Base-by-base conservation (phyloP, 306 rosid genomes). In the Dryas alaskensis region DNA sequence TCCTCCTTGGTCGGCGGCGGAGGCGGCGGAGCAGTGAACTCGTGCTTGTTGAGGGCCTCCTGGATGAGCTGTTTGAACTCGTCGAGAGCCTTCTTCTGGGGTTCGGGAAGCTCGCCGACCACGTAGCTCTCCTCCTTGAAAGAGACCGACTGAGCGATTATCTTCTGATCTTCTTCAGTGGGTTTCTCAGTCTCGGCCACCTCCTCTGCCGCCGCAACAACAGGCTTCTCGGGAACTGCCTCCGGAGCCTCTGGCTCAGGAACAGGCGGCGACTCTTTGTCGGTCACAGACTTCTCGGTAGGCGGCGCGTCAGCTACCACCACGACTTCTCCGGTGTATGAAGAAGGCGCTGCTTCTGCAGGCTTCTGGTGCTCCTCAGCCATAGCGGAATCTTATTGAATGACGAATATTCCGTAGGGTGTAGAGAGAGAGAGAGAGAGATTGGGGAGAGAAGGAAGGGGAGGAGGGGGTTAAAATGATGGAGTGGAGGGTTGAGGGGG, bases 101-200 rank as follows among this genome's bases (percentile, higher is more conserved):
- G 47, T 2, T 94, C 97, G 3, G 98, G 98, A 19, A 94, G 92
- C 13, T 94, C 98, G 4, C 65, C 70, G 0, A 84, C 98, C 0
- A 89, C 97, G 81, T 91, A 84, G 80, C 70, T 89, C 72, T 94
- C 98, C 50, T 94, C 98, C 87, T 94, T 94, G 84, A 94, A 94
- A 13, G 98, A 94, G 62, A 88, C 95, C 8, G 97, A 94, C 70
- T 89, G 89, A 1, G 90, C 51, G 13, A 81, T 83, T 62, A 82
- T 50, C 25, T 78, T 82, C 40, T 63, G 70, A 14, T 72, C 86
- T 16, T 67, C 86, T 2, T 57, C 76, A 1, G 67, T 83, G 57
- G 84, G 42, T 25, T 80, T 75, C 70, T 83, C 75, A 4, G 25
- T 75, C 22, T 49, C 80, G 0, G 53, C 76, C 1, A 52, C 83